A percentile compares a stretch with the other conserved stretches of the same genome.
Evolutionary conservation across 2,329 filamentous ascomycete genomes (phyloP).

Genomic region (Colletotrichum somersetense): DNA sequence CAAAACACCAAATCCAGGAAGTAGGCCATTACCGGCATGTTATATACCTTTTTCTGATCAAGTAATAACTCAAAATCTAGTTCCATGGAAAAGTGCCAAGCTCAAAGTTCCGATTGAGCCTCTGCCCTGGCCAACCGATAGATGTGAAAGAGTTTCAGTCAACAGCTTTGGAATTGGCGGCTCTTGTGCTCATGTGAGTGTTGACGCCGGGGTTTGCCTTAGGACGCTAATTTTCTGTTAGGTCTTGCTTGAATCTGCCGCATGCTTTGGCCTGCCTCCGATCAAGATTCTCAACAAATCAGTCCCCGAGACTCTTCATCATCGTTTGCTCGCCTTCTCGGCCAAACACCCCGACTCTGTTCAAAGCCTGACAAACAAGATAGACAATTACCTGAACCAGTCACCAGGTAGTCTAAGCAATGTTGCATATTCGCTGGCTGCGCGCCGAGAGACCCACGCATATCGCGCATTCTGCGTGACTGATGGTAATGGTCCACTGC

Average conservation of each 20-base stretch:
- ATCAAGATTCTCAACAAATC: not conserved
- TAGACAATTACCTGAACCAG: not conserved
- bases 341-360: slow-evolving; percentile 17
- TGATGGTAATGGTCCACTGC: not conserved
- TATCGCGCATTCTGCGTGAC: slow-evolving; percentile 42
- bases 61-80: not conserved
- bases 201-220: not conserved
- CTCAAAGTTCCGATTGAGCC: slow-evolving; percentile 49
- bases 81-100: slow-evolving; percentile 44
- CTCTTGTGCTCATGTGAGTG: slow-evolving; percentile 50
- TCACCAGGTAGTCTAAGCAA: slow-evolving; percentile 37
- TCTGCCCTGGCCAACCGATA: slow-evolving; percentile 49
- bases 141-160: slow-evolving; percentile 46
- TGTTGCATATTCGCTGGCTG: slow-evolving; percentile 42
- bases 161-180: slow-evolving; percentile 54
- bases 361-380: not conserved
- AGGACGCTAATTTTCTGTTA: not conserved
- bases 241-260: slow-evolving; percentile 34
- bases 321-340: slow-evolving; percentile 21
- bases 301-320: no score
- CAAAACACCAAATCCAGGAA: slow-evolving; percentile 47
- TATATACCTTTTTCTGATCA: slow-evolving; percentile 17
- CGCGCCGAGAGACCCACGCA: slow-evolving; percentile 38
- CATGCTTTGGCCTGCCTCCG: slow-evolving; percentile 12
- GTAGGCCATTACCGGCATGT: not conserved